These are phyloP conservation scores for Geotrichum europaeum DNA, from an alignment of 1,139 yeast genomes.

Conservation along the genomic window DNA sequence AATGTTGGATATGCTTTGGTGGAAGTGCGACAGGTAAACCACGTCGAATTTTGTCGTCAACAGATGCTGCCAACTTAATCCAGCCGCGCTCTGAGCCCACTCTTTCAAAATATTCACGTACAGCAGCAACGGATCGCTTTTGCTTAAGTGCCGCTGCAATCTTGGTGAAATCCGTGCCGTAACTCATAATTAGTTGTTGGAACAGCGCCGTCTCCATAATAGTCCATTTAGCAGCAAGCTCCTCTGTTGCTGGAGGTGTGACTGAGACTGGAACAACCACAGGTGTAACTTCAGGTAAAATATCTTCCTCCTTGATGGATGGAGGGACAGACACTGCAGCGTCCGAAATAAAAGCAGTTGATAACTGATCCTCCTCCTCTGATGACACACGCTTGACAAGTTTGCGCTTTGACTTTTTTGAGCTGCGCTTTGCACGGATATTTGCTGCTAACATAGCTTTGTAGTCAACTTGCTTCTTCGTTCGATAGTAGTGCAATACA, in stretches of 20 bases:
- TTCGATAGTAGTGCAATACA: conserved; percentile 84
- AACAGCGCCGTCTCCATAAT: neutral
- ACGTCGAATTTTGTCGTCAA: conserved; percentile 28
- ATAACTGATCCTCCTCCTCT: neutral
- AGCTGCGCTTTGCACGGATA: conserved; percentile 34
- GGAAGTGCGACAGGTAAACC: conserved; percentile 24
- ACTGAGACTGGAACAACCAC: neutral
- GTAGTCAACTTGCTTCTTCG: conserved; percentile 74
- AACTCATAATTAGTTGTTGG: conserved; percentile 54
- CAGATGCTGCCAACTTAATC: conserved; percentile 42
- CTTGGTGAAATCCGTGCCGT: conserved; percentile 76
- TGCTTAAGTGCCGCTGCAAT: conserved; percentile 69
- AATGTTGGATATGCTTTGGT: conserved; percentile 12
- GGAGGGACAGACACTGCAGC: neutral
- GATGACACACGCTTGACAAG: conserved; percentile 1
- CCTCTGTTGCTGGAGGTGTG: neutral
- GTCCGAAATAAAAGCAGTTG: neutral
- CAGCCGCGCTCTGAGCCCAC: conserved; percentile 64
- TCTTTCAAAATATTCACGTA: conserved; percentile 69
- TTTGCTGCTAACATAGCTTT: conserved; percentile 61
- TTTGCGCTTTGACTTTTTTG: conserved; percentile 25
- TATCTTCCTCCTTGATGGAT: neutral
- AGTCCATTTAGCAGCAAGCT: neutral
- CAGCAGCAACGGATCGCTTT: conserved; percentile 75
- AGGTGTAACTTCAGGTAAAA: neutral